Base-by-base conservation (phyloP, 2,329 filamentous ascomycete genomes). In the Myriosclerotinia duriaeana region DNA sequence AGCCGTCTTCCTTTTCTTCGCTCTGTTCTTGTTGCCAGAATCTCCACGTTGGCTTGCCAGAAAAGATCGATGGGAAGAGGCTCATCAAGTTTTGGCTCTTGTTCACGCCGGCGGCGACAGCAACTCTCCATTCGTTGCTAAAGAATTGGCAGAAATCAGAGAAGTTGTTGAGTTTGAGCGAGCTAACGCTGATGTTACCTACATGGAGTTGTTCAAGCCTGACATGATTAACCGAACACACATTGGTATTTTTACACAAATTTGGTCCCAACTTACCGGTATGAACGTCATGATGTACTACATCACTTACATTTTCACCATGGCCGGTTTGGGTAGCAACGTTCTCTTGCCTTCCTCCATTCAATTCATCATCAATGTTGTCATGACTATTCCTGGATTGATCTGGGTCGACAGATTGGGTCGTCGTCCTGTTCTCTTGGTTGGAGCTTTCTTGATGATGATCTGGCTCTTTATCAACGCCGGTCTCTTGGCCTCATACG, bases 161-260 rank as follows among this genome's bases (percentile, higher is more conserved):
- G 85, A 89, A 50, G 88, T 87, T 90, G 89, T 89, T 72, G 88
- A 91, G 61, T 90, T 93, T 69, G 91, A 95, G 77, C 83, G 86
- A 22, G 79, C 82, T 36, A 89, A 91, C 74, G 80, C 86, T 17
- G 83, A 92, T 70, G 88, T 91, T 26, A 86, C 85, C 11, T 92
- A 90, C 75, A 71, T 87, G 2, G 90, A 94, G 74, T 83, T 95
- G 0, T 84, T 95, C 78, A 85, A 83, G 71, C 89, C 90, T 1
- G 80, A 80, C n/a, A 91, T 91, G 87, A 81, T 92, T 75, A 89
- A 91, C 78, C 85, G 90, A 40, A 90, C 88, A 11, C 80, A 88
- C 70, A 88, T 91, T 69, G 90, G 88, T 69, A 74, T 92, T 53
- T 91, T 90, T 75, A 89, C 83, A 1, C 89, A 92, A 78, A 88